These are phyloP conservation scores for Corynespora cassiicola DNA, from an alignment of 2,329 filamentous ascomycete genomes.

Conservation along the genomic window DNA sequence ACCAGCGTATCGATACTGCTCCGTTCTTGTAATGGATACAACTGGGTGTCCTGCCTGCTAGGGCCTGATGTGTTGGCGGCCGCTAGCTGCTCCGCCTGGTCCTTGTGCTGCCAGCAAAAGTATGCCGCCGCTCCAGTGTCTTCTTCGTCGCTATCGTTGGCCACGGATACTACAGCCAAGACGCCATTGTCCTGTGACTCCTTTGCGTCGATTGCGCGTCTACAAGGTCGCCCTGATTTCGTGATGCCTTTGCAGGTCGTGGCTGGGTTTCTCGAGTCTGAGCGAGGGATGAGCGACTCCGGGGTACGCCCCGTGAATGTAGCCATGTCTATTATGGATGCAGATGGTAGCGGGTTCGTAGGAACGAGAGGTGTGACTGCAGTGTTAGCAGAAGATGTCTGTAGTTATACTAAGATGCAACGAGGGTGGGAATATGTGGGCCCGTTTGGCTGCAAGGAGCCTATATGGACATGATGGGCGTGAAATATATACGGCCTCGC, in stretches of 20 bases:
- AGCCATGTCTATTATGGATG: constrained; percentile 25
- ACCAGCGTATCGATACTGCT: constrained; percentile 88
- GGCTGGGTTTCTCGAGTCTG: constrained; percentile 82
- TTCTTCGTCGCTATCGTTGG: constrained; percentile 53
- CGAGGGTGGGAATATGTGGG: background rate
- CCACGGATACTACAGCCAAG: constrained; percentile 48
- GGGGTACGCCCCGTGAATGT: constrained; percentile 65
- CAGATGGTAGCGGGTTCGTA: background rate
- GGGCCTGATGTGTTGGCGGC: constrained; percentile 25
- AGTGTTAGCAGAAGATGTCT: constrained; percentile 9
- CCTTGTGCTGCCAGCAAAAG: constrained; percentile 96
- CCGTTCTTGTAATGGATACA: constrained; percentile 67
- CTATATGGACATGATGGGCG: constrained; percentile 4
- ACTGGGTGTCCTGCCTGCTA: constrained; percentile 43
- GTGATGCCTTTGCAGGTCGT: constrained; percentile 91
- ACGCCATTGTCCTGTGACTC: constrained; percentile 46
- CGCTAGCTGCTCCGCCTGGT: constrained; percentile 68
- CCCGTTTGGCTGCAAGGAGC: background rate
- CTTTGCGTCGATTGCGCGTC: constrained; percentile 68
- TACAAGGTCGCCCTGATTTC: constrained; percentile 79
- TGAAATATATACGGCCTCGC: background rate
- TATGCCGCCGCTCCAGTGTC: constrained; percentile 65
- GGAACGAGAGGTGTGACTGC: background rate
- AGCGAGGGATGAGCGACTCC: constrained; percentile 77
- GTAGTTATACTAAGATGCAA: background rate